A percentile compares a stretch with the other conserved stretches of the same genome.
Conservation (phyloP, 2,329 filamentous ascomycete genomes). For the Periconia digitata region DNA sequence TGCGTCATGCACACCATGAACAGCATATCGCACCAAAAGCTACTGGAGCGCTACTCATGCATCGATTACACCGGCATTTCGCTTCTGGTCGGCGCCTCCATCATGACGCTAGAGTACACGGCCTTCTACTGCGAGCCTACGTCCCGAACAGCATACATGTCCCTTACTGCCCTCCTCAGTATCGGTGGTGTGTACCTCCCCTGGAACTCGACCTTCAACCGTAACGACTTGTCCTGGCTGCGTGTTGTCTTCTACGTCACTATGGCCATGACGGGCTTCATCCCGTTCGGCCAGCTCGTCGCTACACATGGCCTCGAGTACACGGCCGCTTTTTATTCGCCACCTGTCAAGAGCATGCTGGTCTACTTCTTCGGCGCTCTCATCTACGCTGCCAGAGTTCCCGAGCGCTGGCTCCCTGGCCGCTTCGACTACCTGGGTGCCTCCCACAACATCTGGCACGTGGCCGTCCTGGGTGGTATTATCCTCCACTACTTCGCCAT, state of each 20-base stretch:
- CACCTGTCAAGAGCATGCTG: conserved; percentile 77
- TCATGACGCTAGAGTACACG: conserved; percentile 98
- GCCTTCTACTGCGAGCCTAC: conserved; percentile 97
- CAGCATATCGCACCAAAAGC: conserved; percentile 83
- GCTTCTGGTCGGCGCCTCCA: conserved; percentile 88
- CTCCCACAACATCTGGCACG: conserved; percentile 96
- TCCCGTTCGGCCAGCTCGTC: conserved; percentile 83
- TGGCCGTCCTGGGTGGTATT: conserved; percentile 91
- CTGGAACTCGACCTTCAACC: conserved; percentile 96
- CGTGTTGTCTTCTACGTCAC: conserved; percentile 90
- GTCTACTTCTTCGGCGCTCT: conserved; percentile 85
- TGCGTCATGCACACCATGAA: conserved; percentile 99
- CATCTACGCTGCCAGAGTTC: conserved; percentile 88
- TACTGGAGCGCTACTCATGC: conserved; percentile 94
- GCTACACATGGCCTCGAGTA: conserved; percentile 75
- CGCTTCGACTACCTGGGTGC: conserved; percentile 94
- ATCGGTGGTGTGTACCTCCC: conserved; percentile 86
- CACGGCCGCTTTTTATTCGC: conserved; percentile 88
- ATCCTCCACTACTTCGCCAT: conserved; percentile 97
- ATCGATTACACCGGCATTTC: conserved; percentile 99
- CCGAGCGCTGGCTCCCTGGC: conserved; percentile 89
- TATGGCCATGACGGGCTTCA: conserved; percentile 82
- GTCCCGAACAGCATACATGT: conserved; percentile 84
- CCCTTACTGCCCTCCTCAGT: conserved; percentile 76
- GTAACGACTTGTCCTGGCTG: conserved; percentile 86